Conservation (phyloP, 768 basidiomycete genomes). For the Cytidiella melzeri region DNA sequence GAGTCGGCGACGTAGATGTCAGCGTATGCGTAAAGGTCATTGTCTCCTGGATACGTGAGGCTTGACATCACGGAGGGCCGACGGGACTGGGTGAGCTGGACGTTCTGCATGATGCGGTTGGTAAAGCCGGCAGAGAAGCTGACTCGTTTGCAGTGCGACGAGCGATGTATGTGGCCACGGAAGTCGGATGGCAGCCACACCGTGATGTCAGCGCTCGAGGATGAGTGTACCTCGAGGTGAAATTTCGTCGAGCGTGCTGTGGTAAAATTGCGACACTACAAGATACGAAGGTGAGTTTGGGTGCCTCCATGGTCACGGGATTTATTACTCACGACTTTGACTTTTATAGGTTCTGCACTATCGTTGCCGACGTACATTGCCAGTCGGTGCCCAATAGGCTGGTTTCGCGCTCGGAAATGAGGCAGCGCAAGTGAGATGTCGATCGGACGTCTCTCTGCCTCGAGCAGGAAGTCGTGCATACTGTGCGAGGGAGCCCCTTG, state of each 20-base stretch:
- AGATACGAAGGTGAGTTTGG: conserved; percentile 1
- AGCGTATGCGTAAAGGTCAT: conserved; percentile 14
- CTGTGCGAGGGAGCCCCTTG: conserved; percentile 39
- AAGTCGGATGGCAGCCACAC: conserved; percentile 80
- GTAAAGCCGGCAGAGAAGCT: conserved; percentile 66
- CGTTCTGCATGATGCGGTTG: conserved; percentile 48
- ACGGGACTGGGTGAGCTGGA: conserved; percentile 23
- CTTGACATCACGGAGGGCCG: conserved; percentile 23
- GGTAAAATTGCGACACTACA: conserved; percentile 24
- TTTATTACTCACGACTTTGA: conserved; percentile 59
- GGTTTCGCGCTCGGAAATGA: conserved; percentile 70
- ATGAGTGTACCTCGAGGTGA: conserved; percentile 57
- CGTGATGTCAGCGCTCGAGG: conserved; percentile 56
- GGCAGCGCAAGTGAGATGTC: conserved; percentile 68
- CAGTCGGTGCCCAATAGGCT: conserved; percentile 67
- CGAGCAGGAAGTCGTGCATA: conserved; percentile 58
- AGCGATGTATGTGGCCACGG: conserved; percentile 53
- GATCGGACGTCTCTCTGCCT: conserved; percentile 44
- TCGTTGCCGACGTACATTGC: conserved; percentile 58
- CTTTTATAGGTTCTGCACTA: conserved; percentile 45
- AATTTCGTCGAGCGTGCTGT: conserved; percentile 25
- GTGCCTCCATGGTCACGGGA: conserved; percentile 30
- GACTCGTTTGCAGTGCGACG: conserved; percentile 33
- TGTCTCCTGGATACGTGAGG: not conserved
- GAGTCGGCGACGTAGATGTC: conserved; percentile 21